A percentile compares a stretch with the other conserved stretches of the same genome.
Conservation (phyloP, 805 yeast species). For the Pichia cabralensis region DNA sequence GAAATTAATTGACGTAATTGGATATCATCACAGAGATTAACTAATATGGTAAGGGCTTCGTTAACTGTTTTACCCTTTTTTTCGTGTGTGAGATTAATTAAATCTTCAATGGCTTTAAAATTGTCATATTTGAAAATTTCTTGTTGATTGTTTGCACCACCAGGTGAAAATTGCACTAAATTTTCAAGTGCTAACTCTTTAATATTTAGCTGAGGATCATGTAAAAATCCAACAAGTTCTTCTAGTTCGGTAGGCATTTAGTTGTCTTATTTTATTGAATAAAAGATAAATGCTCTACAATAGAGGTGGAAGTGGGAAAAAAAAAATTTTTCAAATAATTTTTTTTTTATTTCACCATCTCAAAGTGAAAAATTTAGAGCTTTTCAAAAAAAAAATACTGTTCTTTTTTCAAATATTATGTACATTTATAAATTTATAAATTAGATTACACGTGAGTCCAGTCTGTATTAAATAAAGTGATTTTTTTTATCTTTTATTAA, state of each 20-base stretch:
- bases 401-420: too few relatives aligned
- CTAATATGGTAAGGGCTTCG: slow-evolving; percentile 69
- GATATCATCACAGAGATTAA: slow-evolving; percentile 69
- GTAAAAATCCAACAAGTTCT: slow-evolving; percentile 66
- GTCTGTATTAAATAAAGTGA: too few relatives aligned
- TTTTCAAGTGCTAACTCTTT: slow-evolving; percentile 79
- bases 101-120: slow-evolving; percentile 60
- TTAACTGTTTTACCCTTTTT: slow-evolving; percentile 45
- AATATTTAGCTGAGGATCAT: slow-evolving; percentile 69
- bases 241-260: slow-evolving; percentile 14
- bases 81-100: slow-evolving; percentile 50
- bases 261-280: too few relatives aligned
- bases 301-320: too few relatives aligned
- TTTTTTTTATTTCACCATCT: too few relatives aligned
- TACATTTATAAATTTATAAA: too few relatives aligned
- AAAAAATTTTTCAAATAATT: too few relatives aligned
- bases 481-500: too few relatives aligned
- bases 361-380: too few relatives aligned
- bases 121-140: slow-evolving; percentile 61
- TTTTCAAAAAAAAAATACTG: too few relatives aligned
- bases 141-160: slow-evolving; percentile 46
- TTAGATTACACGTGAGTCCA: too few relatives aligned
- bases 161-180: slow-evolving; percentile 68
- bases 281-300: too few relatives aligned
- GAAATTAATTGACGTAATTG: slow-evolving; percentile 56